Evolutionary conservation across 208 protist genomes (phyloP).

Genomic region (Angomonas deanei): DNA sequence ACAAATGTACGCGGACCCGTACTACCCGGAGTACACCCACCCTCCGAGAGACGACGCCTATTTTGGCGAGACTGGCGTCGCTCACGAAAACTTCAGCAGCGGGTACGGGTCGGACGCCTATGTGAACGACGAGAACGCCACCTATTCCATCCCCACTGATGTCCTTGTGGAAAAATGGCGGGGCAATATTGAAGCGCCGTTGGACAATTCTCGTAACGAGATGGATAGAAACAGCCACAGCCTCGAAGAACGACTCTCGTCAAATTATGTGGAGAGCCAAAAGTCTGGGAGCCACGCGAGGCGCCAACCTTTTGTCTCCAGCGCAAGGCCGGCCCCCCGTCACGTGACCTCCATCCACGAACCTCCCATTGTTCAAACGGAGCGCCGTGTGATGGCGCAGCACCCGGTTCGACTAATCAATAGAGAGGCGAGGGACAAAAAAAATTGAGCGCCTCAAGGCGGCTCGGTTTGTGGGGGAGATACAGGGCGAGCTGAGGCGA

Average conservation of each 20-base stretch:
- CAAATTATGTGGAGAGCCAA: neutral
- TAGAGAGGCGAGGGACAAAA: slow-evolving; percentile 51
- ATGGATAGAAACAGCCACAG: too few species aligned
- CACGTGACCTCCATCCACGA: slow-evolving; percentile 11
- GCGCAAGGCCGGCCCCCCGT: neutral
- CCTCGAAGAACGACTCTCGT: neutral
- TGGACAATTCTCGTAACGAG: neutral
- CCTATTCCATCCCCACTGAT: neutral
- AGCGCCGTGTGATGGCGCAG: slow-evolving; percentile 34
- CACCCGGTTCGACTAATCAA: slow-evolving; percentile 56
- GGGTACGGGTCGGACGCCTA: neutral
- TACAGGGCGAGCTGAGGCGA: slow-evolving; percentile 57
- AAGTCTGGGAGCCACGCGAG: neutral
- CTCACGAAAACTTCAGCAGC: neutral
- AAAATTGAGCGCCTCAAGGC: slow-evolving; percentile 78
- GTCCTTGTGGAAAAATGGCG: neutral
- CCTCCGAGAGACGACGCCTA: neutral
- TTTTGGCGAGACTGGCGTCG: neutral
- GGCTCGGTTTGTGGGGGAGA: slow-evolving; percentile 56
- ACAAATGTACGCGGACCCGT: neutral
- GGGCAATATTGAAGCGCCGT: neutral
- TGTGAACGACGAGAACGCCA: neutral
- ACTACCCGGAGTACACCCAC: neutral
- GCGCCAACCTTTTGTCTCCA: neutral
- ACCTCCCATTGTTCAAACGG: slow-evolving; percentile 40